Evolutionary conservation across 345 rosid species (phyloP), one percentile per base, ranked within the genome.

Genomic region (Gossypium herbaceum): DNA sequence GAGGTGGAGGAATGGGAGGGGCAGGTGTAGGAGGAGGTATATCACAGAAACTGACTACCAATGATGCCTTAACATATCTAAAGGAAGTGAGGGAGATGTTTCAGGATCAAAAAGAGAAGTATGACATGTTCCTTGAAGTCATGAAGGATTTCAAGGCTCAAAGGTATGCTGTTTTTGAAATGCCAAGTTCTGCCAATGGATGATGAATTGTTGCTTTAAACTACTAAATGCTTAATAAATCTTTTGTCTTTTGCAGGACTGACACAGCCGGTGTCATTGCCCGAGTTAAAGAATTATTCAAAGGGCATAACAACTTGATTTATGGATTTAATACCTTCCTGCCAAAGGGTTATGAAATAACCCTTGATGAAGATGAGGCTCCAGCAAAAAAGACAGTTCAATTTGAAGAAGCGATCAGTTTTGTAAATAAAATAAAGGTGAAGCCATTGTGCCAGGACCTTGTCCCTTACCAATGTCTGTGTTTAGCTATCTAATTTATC

Each of bases 131-230:
- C 75, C 87, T 93, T 79, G 98, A 90, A 80, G 94, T 93, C 88
- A 93, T 95, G 99, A 95, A 91, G 80, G 99, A 95, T 83, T 95
- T 95, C 76, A 91, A 95, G 84, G 98, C 96, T 55, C 97, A 91
- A 77, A 85, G 96, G 99, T 93, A 69, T 73, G 22, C 43, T 68
- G 7, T 39, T 76, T 56, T 77, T 43, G 22, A 56, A 50, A 57
- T 0, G 5, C 17, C 16, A 16, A 22, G 29, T 2, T 75, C 70
- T 68, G 12, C 17, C 25, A 39, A 34, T 60, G 56, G 17, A n/a
- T 39, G 3, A 17, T 64, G 58, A 61, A 68, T 62, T 29, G n/a
- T 79, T 43, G 16, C 60, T 57, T 44, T 79, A 12, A 76, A 4
- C 44, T 71, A 16, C 73, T 48, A 51, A 25, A 0, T 27, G 48